A percentile compares a stretch with the other conserved stretches of the same genome.
Conservation (phyloP, 768 basidiomycete species). For the Agaricus blazei region DNA sequence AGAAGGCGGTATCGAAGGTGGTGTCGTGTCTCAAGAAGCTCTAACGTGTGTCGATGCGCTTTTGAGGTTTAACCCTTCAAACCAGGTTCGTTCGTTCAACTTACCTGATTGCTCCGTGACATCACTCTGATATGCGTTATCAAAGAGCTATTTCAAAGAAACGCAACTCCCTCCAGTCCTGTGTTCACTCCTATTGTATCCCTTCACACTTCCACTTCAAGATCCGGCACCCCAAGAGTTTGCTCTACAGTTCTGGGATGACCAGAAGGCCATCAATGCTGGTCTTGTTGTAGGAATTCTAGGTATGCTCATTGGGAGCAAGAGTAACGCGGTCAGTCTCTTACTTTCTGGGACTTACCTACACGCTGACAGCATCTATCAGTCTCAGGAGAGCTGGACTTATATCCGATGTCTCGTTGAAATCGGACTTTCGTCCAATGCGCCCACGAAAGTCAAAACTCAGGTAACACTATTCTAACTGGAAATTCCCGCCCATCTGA, state of each 20-base stretch:
- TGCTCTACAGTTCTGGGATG: constrained; percentile 94
- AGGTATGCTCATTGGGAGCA: constrained; percentile 77
- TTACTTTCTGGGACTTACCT: background rate
- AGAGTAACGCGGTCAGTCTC: constrained; percentile 54
- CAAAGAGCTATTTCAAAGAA: constrained; percentile 94
- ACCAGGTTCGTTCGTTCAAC: constrained; percentile 73
- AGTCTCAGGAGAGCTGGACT: constrained; percentile 50
- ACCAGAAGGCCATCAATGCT: constrained; percentile 81
- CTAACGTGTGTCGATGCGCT: constrained; percentile 81
- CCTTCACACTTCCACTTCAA: constrained; percentile 51
- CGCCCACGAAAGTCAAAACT: constrained; percentile 81
- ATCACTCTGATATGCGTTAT: constrained; percentile 13
- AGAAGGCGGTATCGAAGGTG: constrained; percentile 92
- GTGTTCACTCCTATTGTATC: constrained; percentile 67
- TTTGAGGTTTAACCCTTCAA: constrained; percentile 88
- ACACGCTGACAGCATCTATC: constrained; percentile 18
- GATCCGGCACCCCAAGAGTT: constrained; percentile 79
- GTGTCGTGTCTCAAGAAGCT: constrained; percentile 81
- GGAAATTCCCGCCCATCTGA: background rate
- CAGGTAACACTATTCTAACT: constrained; percentile 44
- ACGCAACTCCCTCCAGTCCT: constrained; percentile 67
- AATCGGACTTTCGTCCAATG: constrained; percentile 89
- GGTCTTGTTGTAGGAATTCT: constrained; percentile 78
- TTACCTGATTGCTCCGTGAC: background rate
- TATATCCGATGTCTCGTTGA: constrained; percentile 81